Evolutionary conservation across 2,329 filamentous ascomycete species (phyloP).

Genomic region (Aschersonia sp.): DNA sequence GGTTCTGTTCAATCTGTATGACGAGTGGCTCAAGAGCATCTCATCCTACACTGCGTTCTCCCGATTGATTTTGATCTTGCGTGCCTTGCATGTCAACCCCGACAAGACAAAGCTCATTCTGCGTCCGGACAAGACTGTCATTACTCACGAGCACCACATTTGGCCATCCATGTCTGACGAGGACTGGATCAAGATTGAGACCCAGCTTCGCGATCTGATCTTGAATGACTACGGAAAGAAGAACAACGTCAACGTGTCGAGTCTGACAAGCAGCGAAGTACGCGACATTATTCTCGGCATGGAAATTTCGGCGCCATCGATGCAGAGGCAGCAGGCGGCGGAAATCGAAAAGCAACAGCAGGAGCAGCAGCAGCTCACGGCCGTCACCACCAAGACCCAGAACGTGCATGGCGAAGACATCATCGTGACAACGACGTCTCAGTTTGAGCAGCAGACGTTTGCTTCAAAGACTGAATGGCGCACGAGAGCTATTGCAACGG

Average conservation of each 20-base stretch:
- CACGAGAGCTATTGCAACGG: slow-evolving; percentile 88
- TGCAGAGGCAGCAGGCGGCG: slow-evolving; percentile 95
- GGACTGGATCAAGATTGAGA: slow-evolving; percentile 99
- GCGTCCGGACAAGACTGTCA: slow-evolving; percentile 92
- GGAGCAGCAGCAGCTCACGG: slow-evolving; percentile 90
- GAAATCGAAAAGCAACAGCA: slow-evolving; percentile 99
- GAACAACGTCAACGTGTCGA: slow-evolving; percentile 98
- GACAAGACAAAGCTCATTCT: slow-evolving; percentile 96
- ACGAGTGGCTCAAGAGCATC: slow-evolving; percentile 97
- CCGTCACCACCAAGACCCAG: slow-evolving; percentile 95
- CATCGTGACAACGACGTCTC: slow-evolving; percentile 92
- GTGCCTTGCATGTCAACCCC: slow-evolving; percentile 91
- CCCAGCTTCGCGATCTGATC: slow-evolving; percentile 86
- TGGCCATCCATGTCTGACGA: slow-evolving; percentile 92
- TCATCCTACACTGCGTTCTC: slow-evolving; percentile 98
- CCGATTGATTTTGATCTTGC: slow-evolving; percentile 79
- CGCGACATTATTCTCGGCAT: slow-evolving; percentile 97
- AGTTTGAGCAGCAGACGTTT: slow-evolving; percentile 95
- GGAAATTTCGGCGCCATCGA: slow-evolving; percentile 95
- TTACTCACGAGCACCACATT: slow-evolving; percentile 97
- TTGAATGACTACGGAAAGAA: slow-evolving; percentile 99
- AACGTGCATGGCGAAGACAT: slow-evolving; percentile 96
- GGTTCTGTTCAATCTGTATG: slow-evolving; percentile 97
- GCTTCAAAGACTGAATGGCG: slow-evolving; percentile 99
- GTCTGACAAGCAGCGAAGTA: slow-evolving; percentile 90